Evolutionary conservation across 257 asterid species (phyloP), one percentile per base, ranked within the genome.

Genomic region (Solanum commersonii): DNA sequence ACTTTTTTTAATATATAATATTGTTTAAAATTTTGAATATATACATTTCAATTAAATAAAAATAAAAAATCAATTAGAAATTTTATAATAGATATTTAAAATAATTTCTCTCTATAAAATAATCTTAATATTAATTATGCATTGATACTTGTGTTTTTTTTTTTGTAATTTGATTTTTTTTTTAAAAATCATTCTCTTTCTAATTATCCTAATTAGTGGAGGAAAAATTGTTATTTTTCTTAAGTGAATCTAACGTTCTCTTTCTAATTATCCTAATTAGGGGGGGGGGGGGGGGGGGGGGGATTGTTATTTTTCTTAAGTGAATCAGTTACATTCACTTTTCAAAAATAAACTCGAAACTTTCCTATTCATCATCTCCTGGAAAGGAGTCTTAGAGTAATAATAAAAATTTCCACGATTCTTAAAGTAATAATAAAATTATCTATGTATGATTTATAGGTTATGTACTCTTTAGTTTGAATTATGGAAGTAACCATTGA

Each of bases 101-200:
- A 49, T 49, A 49, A 15, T 49, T 49, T 49, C 1, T 14, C 18
- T 1, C 52, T 44, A 14, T 46, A 4, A 46, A 46, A 49, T 49
- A 49, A 49, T 49, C 59, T 49, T 49, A 49, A 49, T 49, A 14
- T 49, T 49, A 15, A 15, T 15, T 15, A 14, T 49, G 8, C 22
- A 15, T 49, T 15, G 3, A 49, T 15, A 49, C 1, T 49, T 49
- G 22, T 0, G 22, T 46, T 49, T 49, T 15, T 14, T n/a, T n/a
- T 49, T 46, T 46, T 46, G 3, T 49, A 49, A 49, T 49, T 49
- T 49, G 7, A 49, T 49, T 49, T 7, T 49, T n/a, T n/a, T n/a
- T n/a, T n/a, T n/a, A 76, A 87, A 83, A 76, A 60, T 34, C 40
- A 25, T n/a, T 44, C 40, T 81, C 82, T 87, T 89, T 89, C 77